Evolutionary conservation across 1,284 basidiomycete species (phyloP).

Genomic region (Mycena sp.): DNA sequence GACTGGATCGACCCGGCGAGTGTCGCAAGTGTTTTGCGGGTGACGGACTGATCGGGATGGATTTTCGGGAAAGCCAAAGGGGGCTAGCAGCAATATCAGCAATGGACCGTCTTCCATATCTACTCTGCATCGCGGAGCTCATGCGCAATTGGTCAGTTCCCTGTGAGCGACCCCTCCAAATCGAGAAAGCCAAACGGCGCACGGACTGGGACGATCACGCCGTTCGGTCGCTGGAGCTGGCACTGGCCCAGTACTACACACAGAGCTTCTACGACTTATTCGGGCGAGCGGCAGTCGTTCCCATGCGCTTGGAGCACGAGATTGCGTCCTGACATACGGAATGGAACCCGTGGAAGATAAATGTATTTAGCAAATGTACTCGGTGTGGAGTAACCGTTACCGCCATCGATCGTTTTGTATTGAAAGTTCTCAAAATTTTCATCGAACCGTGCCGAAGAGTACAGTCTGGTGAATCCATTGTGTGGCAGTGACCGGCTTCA

Average conservation of each 20-base stretch:
- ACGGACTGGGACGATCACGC: not conserved
- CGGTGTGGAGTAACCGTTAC: no score
- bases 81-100: not conserved
- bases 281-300: conserved; percentile 14
- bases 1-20: conserved; percentile 4
- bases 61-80: conserved; percentile 5
- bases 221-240: not conserved
- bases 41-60: conserved; percentile 6
- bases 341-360: no score
- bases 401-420: no score
- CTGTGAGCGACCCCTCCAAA: not conserved
- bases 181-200: not conserved
- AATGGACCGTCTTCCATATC: conserved; percentile 8
- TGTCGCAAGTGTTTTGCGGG: conserved; percentile 11
- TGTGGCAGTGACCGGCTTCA: no score
- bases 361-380: no score
- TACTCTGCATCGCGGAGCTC: not conserved
- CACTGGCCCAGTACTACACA: not conserved
- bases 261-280: conserved; percentile 23
- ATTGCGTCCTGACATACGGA: not conserved
- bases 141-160: conserved; percentile 15
- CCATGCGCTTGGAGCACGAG: conserved; percentile 21
- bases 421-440: no score
- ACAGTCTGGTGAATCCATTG: no score
- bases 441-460: no score